Evolutionary conservation across 2,329 filamentous ascomycete species (phyloP), one percentile per base, ranked within the genome.

Genomic region (Beauveria pseudobassiana): DNA sequence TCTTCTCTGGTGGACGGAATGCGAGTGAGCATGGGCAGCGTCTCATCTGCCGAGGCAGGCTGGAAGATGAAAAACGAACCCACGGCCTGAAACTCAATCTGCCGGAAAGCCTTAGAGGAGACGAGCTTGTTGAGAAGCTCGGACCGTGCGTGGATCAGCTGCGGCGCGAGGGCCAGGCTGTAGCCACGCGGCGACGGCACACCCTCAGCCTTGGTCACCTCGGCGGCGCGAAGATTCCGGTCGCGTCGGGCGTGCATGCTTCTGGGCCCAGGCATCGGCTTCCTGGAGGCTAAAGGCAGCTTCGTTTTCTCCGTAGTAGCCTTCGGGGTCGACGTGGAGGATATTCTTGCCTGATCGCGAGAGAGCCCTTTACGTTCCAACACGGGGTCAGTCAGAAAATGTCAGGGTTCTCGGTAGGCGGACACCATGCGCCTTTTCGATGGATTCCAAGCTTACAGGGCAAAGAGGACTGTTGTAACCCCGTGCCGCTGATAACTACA

Each of bases 1-100:
- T 97, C 93, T 76, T 99, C 93, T 66, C 93, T 86, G 30, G 90
- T 93, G 65, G 90, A 93, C 0, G 95, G 93, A 56, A 98, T 89
- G 62, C 89, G 88, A 57, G 82, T 78, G 42, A 96, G 77, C 9
- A 67, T 68, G 14, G 75, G 68, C 46, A 67, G 69, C 43, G 70
- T 54, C 50, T 50, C 30, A 5, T 28, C 22, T 22, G 26, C 42
- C 18, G 69, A 66, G 16, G 71, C 30, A 1, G 75, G 69, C 63
- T 82, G 78, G 70, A 87, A 87, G 61, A 97, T 85, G 82, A 89
- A 97, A 85, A 93, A 98, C 62, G 90, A 93, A 28, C 93, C 93
- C 28, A 98, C 90, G 30, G 93, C 91, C 64, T 95, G 84, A 68
- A 98, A 98, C 71, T 98, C 93, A 52, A 99, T 83, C 76, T 97